Base-by-base conservation (phyloP, 352 stramenopile genomes). In the Phytophthora macrochlamydospora region DNA sequence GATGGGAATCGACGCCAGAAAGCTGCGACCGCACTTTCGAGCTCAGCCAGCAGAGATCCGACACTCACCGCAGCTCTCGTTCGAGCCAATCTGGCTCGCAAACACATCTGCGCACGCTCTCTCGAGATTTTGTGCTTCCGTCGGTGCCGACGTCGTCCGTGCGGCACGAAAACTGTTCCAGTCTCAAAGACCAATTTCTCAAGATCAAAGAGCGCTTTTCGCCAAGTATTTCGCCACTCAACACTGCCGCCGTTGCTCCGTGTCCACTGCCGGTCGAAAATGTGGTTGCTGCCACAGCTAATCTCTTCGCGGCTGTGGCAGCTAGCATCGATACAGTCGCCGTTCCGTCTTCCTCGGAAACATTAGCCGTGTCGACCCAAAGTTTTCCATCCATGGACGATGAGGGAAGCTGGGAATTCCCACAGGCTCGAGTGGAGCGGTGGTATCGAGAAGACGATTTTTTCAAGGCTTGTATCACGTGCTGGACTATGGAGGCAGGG, bases 201-300 rank as follows among this genome's bases (percentile, higher is more conserved):
- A 87, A 84, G 62, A 90, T 93, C 58, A 91, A 91, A 56, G 83
- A 93, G 40, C 76, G 81, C 13, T 93, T 93, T 59, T 90, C 81
- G 0, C 71, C 71, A 9, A 67, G 76, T 8, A 71, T 70, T 11
- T 57, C 65, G n/a, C 64, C 67, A n/a, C 55, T 71, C 31, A 31
- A n/a, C 29, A 60, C 54, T 37, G 56, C 52, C 3, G 54, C 56
- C 7, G 63, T 73, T 32, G 65, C 68, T 6, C 50, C 67, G 6
- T 67, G 51, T 45, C 45, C 43, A 4, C 56, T 69, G 35, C 40
- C 60, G 9, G 40, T 37, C n/a, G 8, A 12, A 32, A 42, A 24
- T 11, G 45, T 35, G 18, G 35, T 18, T 44, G 11, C 31, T 29
- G 57, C 51, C 30, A 54, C 29, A 38, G 18, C 40, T 24, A 66